Base-by-base conservation (phyloP, 345 rosid species). In the Ricinus communis region DNA sequence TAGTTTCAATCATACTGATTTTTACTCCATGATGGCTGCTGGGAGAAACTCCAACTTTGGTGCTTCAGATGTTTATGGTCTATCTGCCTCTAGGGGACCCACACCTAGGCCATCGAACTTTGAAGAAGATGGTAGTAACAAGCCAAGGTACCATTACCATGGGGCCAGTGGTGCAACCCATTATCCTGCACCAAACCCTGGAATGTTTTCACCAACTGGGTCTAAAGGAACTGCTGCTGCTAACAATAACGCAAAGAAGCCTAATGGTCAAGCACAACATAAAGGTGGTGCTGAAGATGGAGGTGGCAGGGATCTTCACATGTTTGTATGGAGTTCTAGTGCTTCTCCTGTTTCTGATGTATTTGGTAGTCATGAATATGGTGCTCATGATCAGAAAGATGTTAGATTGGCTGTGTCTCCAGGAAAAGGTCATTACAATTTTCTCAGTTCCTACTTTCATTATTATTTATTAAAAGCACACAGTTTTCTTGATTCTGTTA, bases 271-370 rank as follows among this genome's bases (percentile, higher is more conserved):
- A 53, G 85, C 74, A 15, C 80, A 69, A 2, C 81, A 68, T 63
- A 83, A 80, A 62, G 45, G 56, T 30, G 90, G 79, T 45, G 86
- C 77, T 16, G 90, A 80, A 50, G 87, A 79, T 16, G 88, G 86
- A 49, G 87, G 85, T 56, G 88, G 88, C 1, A 88, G 75, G 77
- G 99, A 95, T 79, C 91, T 95, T 49, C 99, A 88, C 40, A 92
- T 95, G 98, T 92, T 90, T 71, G 99, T 95, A 12, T 95, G 99
- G 99, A 95, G 99, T 74, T 90, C 97, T 1, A 95, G 93, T 52
- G 92, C 97, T 12, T 95, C 99, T 6, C 99, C 99, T 12, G 98
- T 90, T 3, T 92, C 99, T 0, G 99, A 95, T 43, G 98, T 92
- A 14, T 92, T 89, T 31, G 96, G 97, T 0, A 82, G 81, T 75